These are phyloP conservation scores for Triticum dicoccoides DNA, from an alignment of 176 grass and related monocot species.

Conservation along the genomic window DNA sequence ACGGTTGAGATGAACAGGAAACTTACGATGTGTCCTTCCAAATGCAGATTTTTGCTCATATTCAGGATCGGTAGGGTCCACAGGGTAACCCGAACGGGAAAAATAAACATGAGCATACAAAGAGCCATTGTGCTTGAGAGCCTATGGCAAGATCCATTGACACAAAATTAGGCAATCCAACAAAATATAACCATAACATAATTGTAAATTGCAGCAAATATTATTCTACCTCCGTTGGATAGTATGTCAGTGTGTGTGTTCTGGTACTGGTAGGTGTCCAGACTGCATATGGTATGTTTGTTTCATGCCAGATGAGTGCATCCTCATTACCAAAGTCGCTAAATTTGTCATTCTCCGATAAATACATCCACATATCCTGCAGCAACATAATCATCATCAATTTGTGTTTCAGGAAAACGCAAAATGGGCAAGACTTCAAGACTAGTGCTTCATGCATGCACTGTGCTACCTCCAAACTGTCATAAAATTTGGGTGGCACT, in stretches of 20 bases:
- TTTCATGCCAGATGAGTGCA: conserved; percentile 92
- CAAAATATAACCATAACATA: neutral
- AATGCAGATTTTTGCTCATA: conserved; percentile 83
- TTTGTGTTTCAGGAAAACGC: conserved; percentile 11
- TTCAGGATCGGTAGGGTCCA: conserved; percentile 93
- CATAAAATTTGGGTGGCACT: neutral
- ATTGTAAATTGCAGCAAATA: conserved; percentile 1
- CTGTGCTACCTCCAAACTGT: neutral
- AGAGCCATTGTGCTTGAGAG: conserved; percentile 88
- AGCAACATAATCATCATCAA: conserved; percentile 29
- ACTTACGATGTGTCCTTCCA: conserved; percentile 80
- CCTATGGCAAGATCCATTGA: conserved; percentile 35
- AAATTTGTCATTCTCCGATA: conserved; percentile 85
- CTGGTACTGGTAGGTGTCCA: conserved; percentile 75
- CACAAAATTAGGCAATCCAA: neutral
- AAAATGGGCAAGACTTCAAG: neutral
- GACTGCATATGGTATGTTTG: conserved; percentile 97
- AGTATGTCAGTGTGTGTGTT: conserved; percentile 64
- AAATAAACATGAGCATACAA: conserved; percentile 99
- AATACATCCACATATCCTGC: conserved; percentile 99
- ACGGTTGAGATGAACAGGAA: neutral
- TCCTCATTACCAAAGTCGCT: conserved; percentile 85
- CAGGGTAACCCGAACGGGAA: conserved; percentile 85
- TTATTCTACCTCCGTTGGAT: conserved; percentile 79
- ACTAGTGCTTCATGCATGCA: conserved; percentile 5